Conservation (phyloP, 805 yeast genomes). For the Ogataea siamensis region DNA sequence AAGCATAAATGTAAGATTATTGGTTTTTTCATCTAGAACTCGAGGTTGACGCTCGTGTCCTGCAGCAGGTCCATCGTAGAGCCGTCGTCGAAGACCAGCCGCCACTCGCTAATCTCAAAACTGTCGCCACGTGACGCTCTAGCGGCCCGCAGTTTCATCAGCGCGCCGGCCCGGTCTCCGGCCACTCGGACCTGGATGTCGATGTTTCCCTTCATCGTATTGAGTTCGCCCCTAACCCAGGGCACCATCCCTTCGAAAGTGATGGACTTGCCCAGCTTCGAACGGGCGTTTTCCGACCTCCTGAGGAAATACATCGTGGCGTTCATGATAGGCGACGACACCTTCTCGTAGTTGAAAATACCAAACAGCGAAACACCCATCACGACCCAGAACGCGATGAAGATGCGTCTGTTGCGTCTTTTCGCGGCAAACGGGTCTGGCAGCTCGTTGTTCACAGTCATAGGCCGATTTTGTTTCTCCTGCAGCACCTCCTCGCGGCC, state of each 20-base stretch:
- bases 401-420: slow-evolving; percentile 50
- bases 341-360: slow-evolving; percentile 90
- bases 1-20: slow-evolving; percentile 1
- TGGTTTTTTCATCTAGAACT: slow-evolving; percentile 18
- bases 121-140: slow-evolving; percentile 57
- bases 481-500: slow-evolving; percentile 24
- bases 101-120: slow-evolving; percentile 64
- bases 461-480: slow-evolving; percentile 36
- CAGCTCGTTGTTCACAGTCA: slow-evolving; percentile 72
- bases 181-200: slow-evolving; percentile 68
- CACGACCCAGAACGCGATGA: slow-evolving; percentile 50
- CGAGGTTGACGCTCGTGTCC: slow-evolving; percentile 41
- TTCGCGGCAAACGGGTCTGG: slow-evolving; percentile 73
- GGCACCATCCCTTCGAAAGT: slow-evolving; percentile 75
- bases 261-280: slow-evolving; percentile 70
- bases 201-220: slow-evolving; percentile 78
- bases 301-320: slow-evolving; percentile 85
- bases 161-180: slow-evolving; percentile 59
- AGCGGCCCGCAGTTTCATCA: slow-evolving; percentile 66
- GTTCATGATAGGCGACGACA: slow-evolving; percentile 82
- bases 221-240: slow-evolving; percentile 84
- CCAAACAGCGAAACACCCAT: slow-evolving; percentile 57
- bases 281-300: slow-evolving; percentile 63
- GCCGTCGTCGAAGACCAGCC: slow-evolving; percentile 47
- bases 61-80: slow-evolving; percentile 43